These are phyloP conservation scores for Tolypocladium inflatum DNA, from an alignment of 2,329 filamentous ascomycete species.

Conservation along the genomic window DNA sequence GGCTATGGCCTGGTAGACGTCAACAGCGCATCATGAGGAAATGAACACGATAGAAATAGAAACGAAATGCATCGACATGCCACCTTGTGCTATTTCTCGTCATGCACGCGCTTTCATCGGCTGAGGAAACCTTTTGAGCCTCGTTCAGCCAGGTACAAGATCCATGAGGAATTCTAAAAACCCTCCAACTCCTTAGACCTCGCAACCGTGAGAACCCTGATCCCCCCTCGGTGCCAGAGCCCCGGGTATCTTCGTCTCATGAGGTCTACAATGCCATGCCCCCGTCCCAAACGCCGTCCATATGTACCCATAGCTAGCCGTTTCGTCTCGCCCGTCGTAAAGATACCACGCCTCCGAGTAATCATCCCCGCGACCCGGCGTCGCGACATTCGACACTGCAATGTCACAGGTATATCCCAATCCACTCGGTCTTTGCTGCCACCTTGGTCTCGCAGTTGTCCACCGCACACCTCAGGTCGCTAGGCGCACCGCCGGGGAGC, in stretches of 20 bases:
- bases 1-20: not conserved
- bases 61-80: not conserved
- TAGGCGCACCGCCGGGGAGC: slow-evolving; percentile 10
- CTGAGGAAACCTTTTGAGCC: not conserved
- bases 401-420: slow-evolving; percentile 46
- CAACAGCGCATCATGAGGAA: not conserved
- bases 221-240: not conserved
- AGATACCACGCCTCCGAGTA: not conserved
- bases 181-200: not conserved
- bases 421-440: slow-evolving; percentile 45
- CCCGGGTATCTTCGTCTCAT: not conserved
- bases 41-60: not conserved
- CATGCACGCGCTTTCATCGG: no score
- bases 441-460: slow-evolving; percentile 47
- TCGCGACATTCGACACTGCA: not conserved
- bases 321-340: not conserved
- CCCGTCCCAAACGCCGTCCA: not conserved
- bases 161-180: not conserved
- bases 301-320: not conserved
- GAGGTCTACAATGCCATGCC: not conserved
- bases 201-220: not conserved
- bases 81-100: not conserved
- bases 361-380: not conserved
- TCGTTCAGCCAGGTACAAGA: not conserved
- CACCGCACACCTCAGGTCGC: slow-evolving; percentile 43